Evolutionary conservation across 2,329 filamentous ascomycete species (phyloP).

Genomic region (Arthrobotrys musiformis): DNA sequence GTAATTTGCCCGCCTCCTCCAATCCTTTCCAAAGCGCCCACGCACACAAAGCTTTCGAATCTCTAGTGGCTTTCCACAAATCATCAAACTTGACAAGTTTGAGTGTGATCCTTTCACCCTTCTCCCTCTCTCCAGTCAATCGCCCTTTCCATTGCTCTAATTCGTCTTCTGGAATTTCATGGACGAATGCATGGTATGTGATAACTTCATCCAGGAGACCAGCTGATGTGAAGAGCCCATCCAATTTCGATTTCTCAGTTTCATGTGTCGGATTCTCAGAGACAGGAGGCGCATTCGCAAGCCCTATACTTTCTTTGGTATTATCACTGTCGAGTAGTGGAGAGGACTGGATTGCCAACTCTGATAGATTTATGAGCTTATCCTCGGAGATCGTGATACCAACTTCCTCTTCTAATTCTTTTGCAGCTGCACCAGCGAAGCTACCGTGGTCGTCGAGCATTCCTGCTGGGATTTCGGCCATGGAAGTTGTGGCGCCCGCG

Average conservation of each 20-base stretch:
- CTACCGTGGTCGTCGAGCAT: constrained; percentile 69
- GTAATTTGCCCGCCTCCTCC: constrained; percentile 64
- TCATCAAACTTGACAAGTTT: constrained; percentile 70
- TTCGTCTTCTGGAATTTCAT: constrained; percentile 66
- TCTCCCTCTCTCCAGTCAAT: constrained; percentile 69
- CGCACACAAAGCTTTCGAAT: constrained; percentile 71
- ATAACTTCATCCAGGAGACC: constrained; percentile 68
- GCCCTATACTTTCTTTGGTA: constrained; percentile 32
- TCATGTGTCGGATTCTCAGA: not conserved
- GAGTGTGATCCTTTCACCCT: constrained; percentile 73
- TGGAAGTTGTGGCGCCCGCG: constrained; percentile 68
- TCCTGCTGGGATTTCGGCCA: constrained; percentile 70
- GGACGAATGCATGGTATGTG: constrained; percentile 70
- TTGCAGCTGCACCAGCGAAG: constrained; percentile 70
- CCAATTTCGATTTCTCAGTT: not conserved
- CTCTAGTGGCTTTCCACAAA: constrained; percentile 70
- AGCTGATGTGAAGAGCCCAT: constrained; percentile 47
- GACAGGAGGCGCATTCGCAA: constrained; percentile 33
- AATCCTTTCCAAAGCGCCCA: constrained; percentile 71
- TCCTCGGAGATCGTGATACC: constrained; percentile 67
- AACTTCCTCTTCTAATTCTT: constrained; percentile 72
- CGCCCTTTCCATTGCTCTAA: constrained; percentile 70
- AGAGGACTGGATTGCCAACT: constrained; percentile 64
- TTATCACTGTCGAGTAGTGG: constrained; percentile 21
- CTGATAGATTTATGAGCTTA: constrained; percentile 68